These are phyloP conservation scores for Panicum virgatum DNA, from an alignment of 202 grass and related monocot genomes.

Conservation along the genomic window DNA sequence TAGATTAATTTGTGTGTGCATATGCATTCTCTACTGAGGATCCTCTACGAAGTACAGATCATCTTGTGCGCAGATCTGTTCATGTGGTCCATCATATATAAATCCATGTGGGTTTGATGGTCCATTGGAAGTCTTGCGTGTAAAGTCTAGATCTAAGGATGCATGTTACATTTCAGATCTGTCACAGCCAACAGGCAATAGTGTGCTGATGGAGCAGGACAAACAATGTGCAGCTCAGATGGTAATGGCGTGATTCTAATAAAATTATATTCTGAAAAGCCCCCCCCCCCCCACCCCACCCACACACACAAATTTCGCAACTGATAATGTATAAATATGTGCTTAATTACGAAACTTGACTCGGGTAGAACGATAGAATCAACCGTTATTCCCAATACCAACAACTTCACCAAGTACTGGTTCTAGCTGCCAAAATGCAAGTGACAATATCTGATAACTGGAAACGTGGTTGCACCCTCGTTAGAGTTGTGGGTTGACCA, in stretches of 20 bases:
- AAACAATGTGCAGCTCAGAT: not conserved
- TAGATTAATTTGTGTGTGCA: not conserved
- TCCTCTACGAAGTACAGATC: not conserved
- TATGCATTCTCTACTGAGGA: not conserved
- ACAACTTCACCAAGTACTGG: not conserved
- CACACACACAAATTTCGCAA: no score
- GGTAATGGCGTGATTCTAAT: not conserved
- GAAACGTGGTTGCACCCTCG: not conserved
- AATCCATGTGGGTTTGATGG: not conserved
- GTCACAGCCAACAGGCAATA: not conserved
- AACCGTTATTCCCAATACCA: not conserved
- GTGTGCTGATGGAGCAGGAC: not conserved
- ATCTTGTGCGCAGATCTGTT: not conserved
- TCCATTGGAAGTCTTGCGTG: not conserved
- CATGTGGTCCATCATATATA: not conserved
- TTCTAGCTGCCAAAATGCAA: not conserved
- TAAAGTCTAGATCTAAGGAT: slow-evolving; percentile 1
- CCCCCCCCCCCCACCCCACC: no score
- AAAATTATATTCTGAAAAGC: not conserved
- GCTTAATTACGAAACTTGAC: not conserved
- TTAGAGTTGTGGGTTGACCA: not conserved
- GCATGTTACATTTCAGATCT: not conserved
- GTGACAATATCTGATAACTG: not conserved
- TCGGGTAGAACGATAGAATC: not conserved
- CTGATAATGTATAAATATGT: not conserved